These are phyloP conservation scores for Meira nashicola DNA, from an alignment of 1,284 basidiomycete genomes.

Conservation along the genomic window DNA sequence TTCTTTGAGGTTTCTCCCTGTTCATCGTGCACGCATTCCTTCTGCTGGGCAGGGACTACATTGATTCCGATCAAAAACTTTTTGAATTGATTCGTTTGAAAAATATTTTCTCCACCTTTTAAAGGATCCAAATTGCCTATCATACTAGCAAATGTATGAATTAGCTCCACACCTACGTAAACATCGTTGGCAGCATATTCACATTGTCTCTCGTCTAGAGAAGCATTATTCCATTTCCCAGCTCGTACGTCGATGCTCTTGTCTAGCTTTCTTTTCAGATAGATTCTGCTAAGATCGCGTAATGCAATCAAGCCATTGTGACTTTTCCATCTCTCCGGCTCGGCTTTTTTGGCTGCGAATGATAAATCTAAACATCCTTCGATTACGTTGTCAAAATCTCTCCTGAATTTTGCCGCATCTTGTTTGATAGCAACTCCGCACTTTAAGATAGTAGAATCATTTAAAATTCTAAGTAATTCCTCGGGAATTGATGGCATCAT, in stretches of 20 bases:
- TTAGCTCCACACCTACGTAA: constrained; percentile 34
- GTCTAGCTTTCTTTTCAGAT: constrained; percentile 26
- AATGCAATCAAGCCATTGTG: constrained; percentile 25
- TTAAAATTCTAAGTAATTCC: constrained; percentile 23
- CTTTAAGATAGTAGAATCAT: constrained; percentile 25
- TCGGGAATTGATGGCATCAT: constrained; percentile 9
- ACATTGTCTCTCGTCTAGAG: constrained; percentile 24
- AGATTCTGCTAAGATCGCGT: constrained; percentile 31
- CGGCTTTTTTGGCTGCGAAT: constrained; percentile 23
- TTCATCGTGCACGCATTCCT: no score
- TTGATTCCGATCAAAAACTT: no score
- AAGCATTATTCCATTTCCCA: constrained; percentile 28
- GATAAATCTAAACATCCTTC: constrained; percentile 22
- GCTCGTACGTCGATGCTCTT: constrained; percentile 29
- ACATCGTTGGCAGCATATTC: constrained; percentile 43
- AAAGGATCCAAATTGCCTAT: constrained; percentile 3
- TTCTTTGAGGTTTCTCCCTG: no score
- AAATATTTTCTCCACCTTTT: no score
- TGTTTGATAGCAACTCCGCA: constrained; percentile 37
- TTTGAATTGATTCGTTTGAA: no score
- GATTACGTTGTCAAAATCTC: constrained; percentile 29
- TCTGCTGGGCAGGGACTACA: no score
- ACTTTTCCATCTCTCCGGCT: constrained; percentile 24
- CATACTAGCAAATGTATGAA: constrained; percentile 21
- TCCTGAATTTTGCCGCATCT: constrained; percentile 35